phyloP scores from a whole-genome alignment of 108 stramenopile genomes.

The Cyclotella kingstonii region DNA sequence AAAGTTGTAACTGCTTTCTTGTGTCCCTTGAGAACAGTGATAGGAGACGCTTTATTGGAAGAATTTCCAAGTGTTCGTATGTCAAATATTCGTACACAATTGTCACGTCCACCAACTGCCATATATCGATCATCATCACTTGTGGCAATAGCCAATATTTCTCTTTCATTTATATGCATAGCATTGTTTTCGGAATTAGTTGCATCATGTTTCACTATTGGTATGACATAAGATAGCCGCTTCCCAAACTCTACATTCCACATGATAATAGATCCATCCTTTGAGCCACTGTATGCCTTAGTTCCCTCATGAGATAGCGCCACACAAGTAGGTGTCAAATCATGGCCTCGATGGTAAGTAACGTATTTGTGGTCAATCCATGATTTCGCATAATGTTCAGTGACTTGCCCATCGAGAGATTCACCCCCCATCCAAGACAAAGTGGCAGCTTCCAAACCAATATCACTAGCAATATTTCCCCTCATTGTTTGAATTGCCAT shows the following conservation, averaged over 20 bases:
- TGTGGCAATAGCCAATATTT: conserved; percentile 90
- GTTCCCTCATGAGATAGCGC: conserved; percentile 61
- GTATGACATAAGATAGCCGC: conserved; percentile 34
- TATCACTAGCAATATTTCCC: conserved; percentile 6
- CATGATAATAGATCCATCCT: conserved; percentile 90
- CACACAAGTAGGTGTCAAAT: conserved; percentile 87
- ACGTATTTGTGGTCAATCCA: conserved; percentile 58
- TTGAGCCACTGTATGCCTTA: conserved; percentile 83
- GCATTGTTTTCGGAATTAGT: conserved; percentile 4
- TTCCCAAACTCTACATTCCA: conserved; percentile 90
- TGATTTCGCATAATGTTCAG: conserved; percentile 42
- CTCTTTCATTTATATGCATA: conserved; percentile 57
- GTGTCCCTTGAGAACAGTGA: conserved; percentile 83
- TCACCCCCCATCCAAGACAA: conserved; percentile 15
- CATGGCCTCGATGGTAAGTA: conserved; percentile 68
- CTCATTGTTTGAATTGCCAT: conserved; percentile 30
- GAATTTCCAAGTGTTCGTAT: conserved; percentile 47
- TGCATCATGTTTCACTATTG: conserved; percentile 43
- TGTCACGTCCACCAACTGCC: conserved; percentile 89
- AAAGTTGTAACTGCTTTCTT: conserved; percentile 81
- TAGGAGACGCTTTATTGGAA: conserved; percentile 22
- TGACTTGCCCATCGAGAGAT: background rate
- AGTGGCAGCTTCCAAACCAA: conserved; percentile 1
- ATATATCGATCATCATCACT: conserved; percentile 92
- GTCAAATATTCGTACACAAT: conserved; percentile 84